Evolutionary conservation across 768 basidiomycete species (phyloP).

Genomic region (Termitomyces sp.): DNA sequence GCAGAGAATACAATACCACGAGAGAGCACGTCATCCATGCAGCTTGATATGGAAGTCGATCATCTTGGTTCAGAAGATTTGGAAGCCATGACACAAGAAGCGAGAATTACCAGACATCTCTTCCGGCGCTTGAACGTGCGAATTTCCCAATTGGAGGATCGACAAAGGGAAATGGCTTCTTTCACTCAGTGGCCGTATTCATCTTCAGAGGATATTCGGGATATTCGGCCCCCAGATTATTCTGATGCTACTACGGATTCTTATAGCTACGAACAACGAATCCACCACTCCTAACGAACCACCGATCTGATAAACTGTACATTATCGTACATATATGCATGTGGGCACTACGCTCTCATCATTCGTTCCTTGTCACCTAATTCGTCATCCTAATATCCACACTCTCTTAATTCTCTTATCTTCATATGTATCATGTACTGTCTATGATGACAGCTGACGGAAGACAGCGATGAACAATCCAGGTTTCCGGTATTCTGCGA

Average conservation of each 20-base stretch:
- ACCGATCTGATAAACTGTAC: neutral
- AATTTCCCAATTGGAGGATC: conserved; percentile 8
- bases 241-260: neutral
- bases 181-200: neutral
- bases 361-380: neutral
- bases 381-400: neutral
- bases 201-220: neutral
- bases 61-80: neutral
- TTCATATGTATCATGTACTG: neutral
- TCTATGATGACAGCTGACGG: neutral
- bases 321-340: neutral
- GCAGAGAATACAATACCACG: neutral
- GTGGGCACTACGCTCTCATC: neutral
- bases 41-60: neutral
- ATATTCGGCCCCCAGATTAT: neutral
- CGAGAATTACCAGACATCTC: neutral
- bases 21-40: neutral
- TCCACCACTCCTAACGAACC: neutral
- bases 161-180: neutral
- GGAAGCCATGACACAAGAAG: neutral
- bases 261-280: conserved; percentile 1
- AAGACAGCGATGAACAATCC: neutral
- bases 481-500: neutral
- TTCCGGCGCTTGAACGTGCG: conserved; percentile 4
- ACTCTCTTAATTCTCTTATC: neutral